Evolutionary conservation across 257 asterid genomes (phyloP), one percentile per base, ranked within the genome.

Genomic region (Solanum acaule): DNA sequence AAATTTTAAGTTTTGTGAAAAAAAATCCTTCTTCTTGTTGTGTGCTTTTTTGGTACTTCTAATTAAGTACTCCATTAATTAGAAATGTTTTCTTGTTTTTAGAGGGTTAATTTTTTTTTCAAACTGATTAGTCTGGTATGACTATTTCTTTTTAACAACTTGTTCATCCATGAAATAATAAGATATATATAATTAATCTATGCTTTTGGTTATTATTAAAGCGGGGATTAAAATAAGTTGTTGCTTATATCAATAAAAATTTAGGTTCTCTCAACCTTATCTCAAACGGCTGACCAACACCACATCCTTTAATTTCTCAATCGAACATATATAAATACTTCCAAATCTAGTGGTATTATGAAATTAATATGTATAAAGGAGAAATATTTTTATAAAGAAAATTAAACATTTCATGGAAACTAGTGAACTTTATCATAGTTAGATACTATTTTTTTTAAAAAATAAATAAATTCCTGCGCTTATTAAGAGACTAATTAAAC

Each of bases 121-220:
- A 77, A 88, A 71, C 65, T 63, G 35, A 65, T 87, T 56, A 40
- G 40, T 67, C 44, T 85, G 29, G 37, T 56, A 23, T 49, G 29
- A 20, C 84, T 72, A 77, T 85, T 73, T 72, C 40, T 31, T 49
- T 59, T 68, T 84, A 89, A 16, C 88, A 78, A 89, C 87, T 89
- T 78, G 86, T 87, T 88, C 89, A 83, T 22, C 25, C 35, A 65
- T 63, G 87, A 46, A 61, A 65, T 85, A 31, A 16, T 67, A 29
- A 67, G 65, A 85, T 38, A 72, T 71, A 71, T 33, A 71, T 31
- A 35, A 61, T 70, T 31, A 35, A 61, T 70, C 79, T 15, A 65
- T 85, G 25, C 6, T 16, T 59, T 84, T 84, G 18, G 11, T 33
- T 12, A 33, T 35, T 63, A 38, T 61, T 16, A 40, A 63, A 85